Base-by-base conservation (phyloP, 768 basidiomycete species). In the Leccinum subgranulosum region DNA sequence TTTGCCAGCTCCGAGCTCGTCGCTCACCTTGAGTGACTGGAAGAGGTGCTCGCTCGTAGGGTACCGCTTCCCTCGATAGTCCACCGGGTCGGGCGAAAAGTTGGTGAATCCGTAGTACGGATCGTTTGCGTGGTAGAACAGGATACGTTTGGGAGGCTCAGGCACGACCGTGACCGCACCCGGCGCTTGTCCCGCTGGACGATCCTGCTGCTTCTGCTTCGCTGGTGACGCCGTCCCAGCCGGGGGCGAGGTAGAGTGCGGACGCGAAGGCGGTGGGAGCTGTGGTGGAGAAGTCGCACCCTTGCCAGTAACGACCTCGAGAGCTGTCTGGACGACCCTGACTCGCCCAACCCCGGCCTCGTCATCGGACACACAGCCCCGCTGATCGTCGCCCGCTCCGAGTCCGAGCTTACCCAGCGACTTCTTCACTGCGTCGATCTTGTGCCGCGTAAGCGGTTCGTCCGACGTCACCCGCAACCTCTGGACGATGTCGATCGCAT, bases 41-140 rank as follows among this genome's bases (percentile, higher is more conserved):
- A 77, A 81, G 41, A 81, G 60, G 60, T 81, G 80, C 59, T 80
- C 79, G 49, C 76, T 76, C 10, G 80, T 80, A 1, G 76, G 76
- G 57, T 81, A 81, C 3, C 60, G 46, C 59, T 72, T 75, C 14
- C 76, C 74, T 12, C 61, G 55, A 57, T 77, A 79, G 21, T 68
- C 62, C 29, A 81, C 72, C 4, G 74, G 64, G 61, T 80, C 75
- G 6, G 76, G 63, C 4, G 79, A 80, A 57, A 77, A 77, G 63
- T 78, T 78, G 51, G 77, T 76, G 63, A 78, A 78, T 14, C 74
- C 74, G 52, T 78, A 75, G 60, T 73, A 59, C 23, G 69, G 72
- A 54, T 68, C 66, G n/a, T 66, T 53, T 48, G 65, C 69, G 43
- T 68, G 68, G 62, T 69, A 71, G 60, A 73, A 73, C 46, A 73